Base-by-base conservation (phyloP, 2,329 filamentous ascomycete genomes). In the Colletotrichum agaves region DNA sequence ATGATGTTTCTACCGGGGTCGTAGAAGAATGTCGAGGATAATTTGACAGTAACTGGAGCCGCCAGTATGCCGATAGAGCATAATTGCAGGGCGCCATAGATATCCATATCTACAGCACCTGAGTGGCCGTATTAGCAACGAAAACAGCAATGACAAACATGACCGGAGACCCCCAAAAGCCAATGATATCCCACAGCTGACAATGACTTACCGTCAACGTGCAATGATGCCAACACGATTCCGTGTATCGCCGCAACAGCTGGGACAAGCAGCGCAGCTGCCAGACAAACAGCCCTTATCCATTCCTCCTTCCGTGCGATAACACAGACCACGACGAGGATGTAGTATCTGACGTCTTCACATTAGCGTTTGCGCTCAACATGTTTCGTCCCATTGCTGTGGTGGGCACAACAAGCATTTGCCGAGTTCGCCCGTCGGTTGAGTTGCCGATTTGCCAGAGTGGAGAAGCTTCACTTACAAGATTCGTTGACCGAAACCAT, bases 71-170 rank as follows among this genome's bases (percentile, higher is more conserved):
- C 89, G 41, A 92, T 88, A 0, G 89, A 83, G 66, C 89, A 91
- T 0, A 91, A 75, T 70, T 92, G 90, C 69, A 91, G 90, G 8
- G 88, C 88, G 1, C 90, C 90, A 63, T 86, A 92, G 3, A 91
- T 80, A 71, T 92, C 90, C 84, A 92, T 87, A 72, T 91, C 89
- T 13, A 91, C 84, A 13, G 87, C 89, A 58, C 79, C 88, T 90
- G 63, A 23, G 66, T 1, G 27, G 27, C 27, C 6, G 27, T 27
- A 27, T 27, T 8, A 27, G 27, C 27, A 27, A 7, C 6, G 27
- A 27, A 27, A 27, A 8, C 27, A 27, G 27, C 27, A 27, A 27
- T 27, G 27, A 27, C 27, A 27, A 27, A 1, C 5, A 27, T 7
- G 6, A 7, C 27, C 27, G 27, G 27, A 27, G 27, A 27, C 1